These are phyloP conservation scores for Ceratocystis cubensis DNA, from an alignment of 2,329 filamentous ascomycete genomes.

Conservation along the genomic window DNA sequence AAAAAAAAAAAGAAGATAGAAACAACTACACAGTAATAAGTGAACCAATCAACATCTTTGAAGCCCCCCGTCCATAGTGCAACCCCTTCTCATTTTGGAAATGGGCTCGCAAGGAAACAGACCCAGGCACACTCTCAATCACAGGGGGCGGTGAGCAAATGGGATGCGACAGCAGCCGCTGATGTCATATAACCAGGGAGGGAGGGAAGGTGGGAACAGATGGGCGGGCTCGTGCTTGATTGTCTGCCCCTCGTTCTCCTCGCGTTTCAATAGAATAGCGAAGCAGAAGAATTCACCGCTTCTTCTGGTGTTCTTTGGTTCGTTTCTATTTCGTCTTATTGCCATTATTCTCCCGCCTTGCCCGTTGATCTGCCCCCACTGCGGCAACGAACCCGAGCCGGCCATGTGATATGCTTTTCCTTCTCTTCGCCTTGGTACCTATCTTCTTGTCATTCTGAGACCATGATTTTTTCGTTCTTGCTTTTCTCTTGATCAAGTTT, in stretches of 20 bases:
- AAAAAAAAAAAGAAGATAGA: not conserved
- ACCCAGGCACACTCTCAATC: not conserved
- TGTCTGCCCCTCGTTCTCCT: not conserved
- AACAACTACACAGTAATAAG: not conserved
- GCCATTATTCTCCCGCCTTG: not conserved
- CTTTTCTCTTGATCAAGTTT: not conserved
- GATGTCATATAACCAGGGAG: not conserved
- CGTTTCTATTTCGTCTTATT: not conserved
- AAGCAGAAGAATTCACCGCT: not conserved
- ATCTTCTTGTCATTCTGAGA: not conserved
- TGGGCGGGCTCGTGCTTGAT: not conserved
- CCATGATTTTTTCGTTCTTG: not conserved
- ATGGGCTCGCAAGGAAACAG: not conserved
- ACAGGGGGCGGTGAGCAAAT: slow-evolving; percentile 6
- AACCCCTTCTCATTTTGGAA: not conserved
- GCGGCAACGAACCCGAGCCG: not conserved
- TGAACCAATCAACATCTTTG: not conserved
- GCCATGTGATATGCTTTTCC: not conserved
- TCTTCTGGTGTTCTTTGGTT: not conserved
- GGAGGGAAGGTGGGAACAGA: not conserved
- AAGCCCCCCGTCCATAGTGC: not conserved
- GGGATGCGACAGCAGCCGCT: not conserved
- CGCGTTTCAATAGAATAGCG: not conserved
- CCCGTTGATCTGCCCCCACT: not conserved
- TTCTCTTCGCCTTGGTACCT: too few species aligned